A percentile compares a stretch with the other conserved stretches of the same genome.
Conservation (phyloP, 2,329 filamentous ascomycete genomes). For the Penicillium olsonii region DNA sequence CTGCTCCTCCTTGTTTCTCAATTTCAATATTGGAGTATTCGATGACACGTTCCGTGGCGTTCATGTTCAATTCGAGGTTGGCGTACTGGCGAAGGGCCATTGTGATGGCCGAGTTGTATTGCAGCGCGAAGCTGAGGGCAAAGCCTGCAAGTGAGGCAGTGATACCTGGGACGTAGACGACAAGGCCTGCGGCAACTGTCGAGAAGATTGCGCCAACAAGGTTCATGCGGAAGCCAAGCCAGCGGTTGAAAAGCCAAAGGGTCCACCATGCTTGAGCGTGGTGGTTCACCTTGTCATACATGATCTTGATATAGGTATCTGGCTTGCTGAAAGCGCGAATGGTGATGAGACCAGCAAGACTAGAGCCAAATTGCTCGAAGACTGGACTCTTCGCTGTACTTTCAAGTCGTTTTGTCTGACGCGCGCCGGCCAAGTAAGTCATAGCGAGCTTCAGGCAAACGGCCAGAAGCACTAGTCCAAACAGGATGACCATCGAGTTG, state of each 20-base stretch:
- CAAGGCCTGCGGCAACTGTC: slow-evolving; percentile 63
- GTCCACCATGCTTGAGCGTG: slow-evolving; percentile 68
- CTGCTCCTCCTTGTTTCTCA: slow-evolving; percentile 26
- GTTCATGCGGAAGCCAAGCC: slow-evolving; percentile 73
- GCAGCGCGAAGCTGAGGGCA: slow-evolving; percentile 71
- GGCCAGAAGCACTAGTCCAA: slow-evolving; percentile 60
- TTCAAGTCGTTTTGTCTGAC: slow-evolving; percentile 76
- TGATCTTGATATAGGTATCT: slow-evolving; percentile 66
- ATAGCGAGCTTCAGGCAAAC: slow-evolving; percentile 49
- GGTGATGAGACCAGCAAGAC: slow-evolving; percentile 70
- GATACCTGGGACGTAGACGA: slow-evolving; percentile 63
- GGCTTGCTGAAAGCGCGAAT: slow-evolving; percentile 75
- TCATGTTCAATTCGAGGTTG: slow-evolving; percentile 62
- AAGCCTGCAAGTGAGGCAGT: slow-evolving; percentile 74
- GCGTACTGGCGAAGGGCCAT: slow-evolving; percentile 70
- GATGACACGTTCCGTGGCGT: slow-evolving; percentile 47
- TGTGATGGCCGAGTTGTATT: slow-evolving; percentile 67
- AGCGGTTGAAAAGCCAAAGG: slow-evolving; percentile 72
- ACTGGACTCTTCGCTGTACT: slow-evolving; percentile 76
- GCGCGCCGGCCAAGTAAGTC: slow-evolving; percentile 69
- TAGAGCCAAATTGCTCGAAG: slow-evolving; percentile 76
- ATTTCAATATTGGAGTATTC: slow-evolving; percentile 52
- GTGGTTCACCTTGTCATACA: slow-evolving; percentile 69
- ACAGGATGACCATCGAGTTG: slow-evolving; percentile 60
- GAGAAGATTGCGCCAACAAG: slow-evolving; percentile 72